These are phyloP conservation scores for Diaporthe sp. DNA, from an alignment of 2,329 filamentous ascomycete species.

Conservation along the genomic window DNA sequence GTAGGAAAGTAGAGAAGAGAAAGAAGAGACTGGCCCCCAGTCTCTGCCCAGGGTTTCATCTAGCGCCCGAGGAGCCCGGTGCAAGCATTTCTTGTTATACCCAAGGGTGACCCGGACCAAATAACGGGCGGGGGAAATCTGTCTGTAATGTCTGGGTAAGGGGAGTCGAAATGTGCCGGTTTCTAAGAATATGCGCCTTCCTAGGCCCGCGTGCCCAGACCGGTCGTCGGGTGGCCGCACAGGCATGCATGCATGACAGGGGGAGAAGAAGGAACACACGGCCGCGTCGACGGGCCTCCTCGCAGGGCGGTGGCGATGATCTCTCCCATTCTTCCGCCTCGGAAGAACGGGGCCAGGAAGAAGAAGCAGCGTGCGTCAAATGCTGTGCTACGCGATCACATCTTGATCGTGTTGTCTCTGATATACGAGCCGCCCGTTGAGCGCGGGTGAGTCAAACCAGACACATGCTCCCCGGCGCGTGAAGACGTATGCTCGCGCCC, in stretches of 20 bases:
- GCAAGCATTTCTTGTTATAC: not conserved
- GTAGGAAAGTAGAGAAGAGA: not conserved
- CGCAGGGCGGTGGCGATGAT: not conserved
- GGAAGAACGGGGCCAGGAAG: not conserved
- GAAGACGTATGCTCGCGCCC: not conserved
- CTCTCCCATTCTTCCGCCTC: not conserved
- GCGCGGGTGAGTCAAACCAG: not conserved
- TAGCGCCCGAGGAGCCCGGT: conserved; percentile 2
- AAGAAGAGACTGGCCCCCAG: not conserved
- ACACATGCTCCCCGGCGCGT: too few species aligned
- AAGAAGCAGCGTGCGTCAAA: conserved; percentile 10
- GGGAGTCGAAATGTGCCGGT: conserved; percentile 15
- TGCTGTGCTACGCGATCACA: conserved; percentile 11
- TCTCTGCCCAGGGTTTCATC: not conserved
- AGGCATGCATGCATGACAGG: not conserved
- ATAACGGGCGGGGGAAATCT: not conserved
- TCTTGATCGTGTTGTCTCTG: conserved; percentile 24
- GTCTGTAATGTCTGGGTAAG: conserved; percentile 1
- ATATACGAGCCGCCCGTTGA: conserved; percentile 26
- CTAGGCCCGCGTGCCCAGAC: not conserved
- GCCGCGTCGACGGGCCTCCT: not conserved
- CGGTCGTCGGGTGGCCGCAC: not conserved
- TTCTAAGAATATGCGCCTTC: conserved; percentile 11
- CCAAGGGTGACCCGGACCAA: not conserved
- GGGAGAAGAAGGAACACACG: not conserved